These are phyloP conservation scores for Cyberlindnera americana DNA, from an alignment of 805 yeast genomes.

Conservation along the genomic window DNA sequence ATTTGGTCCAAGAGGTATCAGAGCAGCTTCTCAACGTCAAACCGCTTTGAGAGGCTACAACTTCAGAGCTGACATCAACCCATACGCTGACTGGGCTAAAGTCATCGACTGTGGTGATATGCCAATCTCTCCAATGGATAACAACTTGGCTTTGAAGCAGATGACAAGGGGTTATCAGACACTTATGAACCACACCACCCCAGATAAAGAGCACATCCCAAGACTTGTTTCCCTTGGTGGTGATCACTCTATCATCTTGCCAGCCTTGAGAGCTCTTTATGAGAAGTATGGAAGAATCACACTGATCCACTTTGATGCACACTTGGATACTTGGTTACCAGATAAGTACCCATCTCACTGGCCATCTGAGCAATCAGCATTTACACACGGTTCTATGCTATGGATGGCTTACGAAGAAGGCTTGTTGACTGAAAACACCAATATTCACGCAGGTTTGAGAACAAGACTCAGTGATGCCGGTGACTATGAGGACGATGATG, in stretches of 20 bases:
- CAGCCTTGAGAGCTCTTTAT: constrained; percentile 64
- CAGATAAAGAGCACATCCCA: constrained; percentile 41
- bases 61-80: constrained; percentile 57
- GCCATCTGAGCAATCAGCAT: constrained; percentile 50
- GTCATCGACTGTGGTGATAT: constrained; percentile 68
- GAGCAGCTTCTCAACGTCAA: constrained; percentile 70
- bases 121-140: constrained; percentile 67
- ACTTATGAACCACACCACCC: constrained; percentile 36
- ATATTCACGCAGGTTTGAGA: constrained; percentile 74
- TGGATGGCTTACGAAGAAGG: constrained; percentile 71
- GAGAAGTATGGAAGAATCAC: constrained; percentile 63
- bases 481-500: constrained; percentile 64
- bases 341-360: constrained; percentile 62
- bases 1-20: constrained; percentile 55
- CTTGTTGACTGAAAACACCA: constrained; percentile 42
- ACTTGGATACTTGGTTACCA: constrained; percentile 80
- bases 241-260: constrained; percentile 74
- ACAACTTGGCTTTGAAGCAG: constrained; percentile 57
- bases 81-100: constrained; percentile 51
- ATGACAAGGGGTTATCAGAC: constrained; percentile 58
- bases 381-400: constrained; percentile 83
- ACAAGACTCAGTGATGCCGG: constrained; percentile 64
- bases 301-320: constrained; percentile 82
- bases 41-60: constrained; percentile 67
- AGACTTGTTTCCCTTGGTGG: constrained; percentile 75